Evolutionary conservation across 148 eudicot genomes (phyloP), one percentile per base, ranked within the genome.

Genomic region (Linanthus parryae): DNA sequence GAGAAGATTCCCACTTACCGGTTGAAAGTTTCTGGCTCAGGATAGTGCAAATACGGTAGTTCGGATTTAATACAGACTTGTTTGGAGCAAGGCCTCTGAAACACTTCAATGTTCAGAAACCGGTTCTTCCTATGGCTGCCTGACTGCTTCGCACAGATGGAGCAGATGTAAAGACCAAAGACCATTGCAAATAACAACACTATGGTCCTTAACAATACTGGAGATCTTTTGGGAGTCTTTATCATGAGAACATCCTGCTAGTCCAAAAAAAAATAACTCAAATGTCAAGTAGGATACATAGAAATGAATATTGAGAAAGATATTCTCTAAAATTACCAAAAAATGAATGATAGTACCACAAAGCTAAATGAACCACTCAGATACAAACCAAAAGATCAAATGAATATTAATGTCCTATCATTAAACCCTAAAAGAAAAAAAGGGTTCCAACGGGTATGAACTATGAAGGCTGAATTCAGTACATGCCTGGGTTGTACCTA

Each of bases 101-200:
- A 44, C 55, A 82, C 71, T 69, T 84, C 71, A 36, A 77, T 54
- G 31, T 54, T 43, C 6, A 47, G 13, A 44, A 57, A 58, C 8
- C 61, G 57, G 18, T 71, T 56, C 30, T 56, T 52, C 2, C 64
- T 70, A 53, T 50, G 76, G 36, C 8, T 44, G 13, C 70, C 71
- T n/a, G 75, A 57, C 47, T 84, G 96, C 57, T 78, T 81, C 28
- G 84, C 45, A 65, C 90, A 84, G 51, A 84, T 65, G 46, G 95
- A 84, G 64, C 88, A 88, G 41, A 88, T 76, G 43, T 88, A 82
- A 40, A 88, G 45, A 38, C 88, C 87, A 53, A 75, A 82, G 3
- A 66, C 62, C 70, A 83, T 70, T 28, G 83, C 79, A 52, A 82
- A 69, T 21, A 77, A 72, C 49, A 88, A 61, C 25, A 82, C 63